Conservation (phyloP, 2,329 filamentous ascomycete genomes). For the Shiraia sp. region DNA sequence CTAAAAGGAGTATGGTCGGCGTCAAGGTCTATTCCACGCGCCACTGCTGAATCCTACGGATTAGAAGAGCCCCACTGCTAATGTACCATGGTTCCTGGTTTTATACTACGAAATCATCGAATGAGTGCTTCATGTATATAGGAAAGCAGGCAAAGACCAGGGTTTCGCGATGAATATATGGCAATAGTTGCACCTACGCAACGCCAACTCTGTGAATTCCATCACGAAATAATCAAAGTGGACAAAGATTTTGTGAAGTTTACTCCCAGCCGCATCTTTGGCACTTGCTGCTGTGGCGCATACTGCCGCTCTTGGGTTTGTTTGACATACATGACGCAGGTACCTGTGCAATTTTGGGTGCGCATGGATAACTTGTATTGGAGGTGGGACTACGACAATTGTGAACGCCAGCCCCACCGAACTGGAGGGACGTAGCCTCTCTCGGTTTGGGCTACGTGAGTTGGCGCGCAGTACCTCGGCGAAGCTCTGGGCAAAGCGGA, state of each 20-base stretch:
- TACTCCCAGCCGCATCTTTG: background rate
- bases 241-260: background rate
- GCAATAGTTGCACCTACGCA: no score
- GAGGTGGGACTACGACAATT: background rate
- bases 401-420: background rate
- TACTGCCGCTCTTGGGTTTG: background rate
- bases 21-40: constrained; percentile 11
- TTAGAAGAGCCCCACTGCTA: constrained; percentile 20
- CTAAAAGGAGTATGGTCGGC: constrained; percentile 16
- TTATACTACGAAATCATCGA: background rate
- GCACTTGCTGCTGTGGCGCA: background rate
- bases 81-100: background rate
- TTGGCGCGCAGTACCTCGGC: background rate
- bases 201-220: no score
- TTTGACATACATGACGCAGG: constrained; percentile 1
- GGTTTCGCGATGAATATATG: no score
- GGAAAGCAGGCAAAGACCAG: no score
- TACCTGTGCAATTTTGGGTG: constrained; percentile 2
- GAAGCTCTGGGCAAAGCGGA: background rate
- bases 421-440: no score
- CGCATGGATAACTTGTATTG: background rate
- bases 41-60: constrained; percentile 10
- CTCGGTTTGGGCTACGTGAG: no score
- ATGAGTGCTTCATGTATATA: no score
- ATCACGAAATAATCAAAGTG: no score